Evolutionary conservation across 805 yeast species (phyloP), one percentile per base, ranked within the genome.

Genomic region (Ogataea minuta): DNA sequence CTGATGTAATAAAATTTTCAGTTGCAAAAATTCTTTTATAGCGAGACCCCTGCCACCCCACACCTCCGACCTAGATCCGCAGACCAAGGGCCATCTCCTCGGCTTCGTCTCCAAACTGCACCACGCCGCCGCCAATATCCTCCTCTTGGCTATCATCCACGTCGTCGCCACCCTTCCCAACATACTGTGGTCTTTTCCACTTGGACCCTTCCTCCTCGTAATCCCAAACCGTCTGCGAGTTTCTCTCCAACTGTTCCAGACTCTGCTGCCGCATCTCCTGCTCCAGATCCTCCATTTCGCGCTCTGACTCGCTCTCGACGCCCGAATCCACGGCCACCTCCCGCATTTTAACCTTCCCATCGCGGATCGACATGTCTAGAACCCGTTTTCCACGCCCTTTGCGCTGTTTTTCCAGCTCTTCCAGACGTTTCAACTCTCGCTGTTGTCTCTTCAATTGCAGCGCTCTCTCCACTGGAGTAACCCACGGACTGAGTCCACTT

Each of bases 391-490:
- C 90, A 31, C 88, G 72, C 0, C 96, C 97, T 1, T 74, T 57
- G 26, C 88, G 66, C 23, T 74, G 76, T 34, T 66, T 66, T 29
- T 79, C 82, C 25, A 68, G 61, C 31, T 75, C 77, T 42, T 84
- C 84, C 54, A 77, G 71, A 44, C 77, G 79, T 9, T 90, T 69
- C 42, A 80, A 57, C 44, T 77, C 81, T 43, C 81, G 74, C 54
- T 93, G 98, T 58, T 90, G 97, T 49, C 79, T 79, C 59, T 89
- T 88, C 52, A 93, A 66, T 57, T 86, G 88, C 41, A 88, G 67
- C 0, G 97, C 97, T 50, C 93, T 76, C 52, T 95, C 97, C 37
- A 81, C 72, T 0, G 83, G 81, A 1, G 95, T 81, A 0, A 95
- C 80, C 98, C 99, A 93, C 46, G 82, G 66, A 49, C 77, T 82